Base-by-base conservation (phyloP, 2,329 filamentous ascomycete genomes). In the Keithomyces neogunnii region DNA sequence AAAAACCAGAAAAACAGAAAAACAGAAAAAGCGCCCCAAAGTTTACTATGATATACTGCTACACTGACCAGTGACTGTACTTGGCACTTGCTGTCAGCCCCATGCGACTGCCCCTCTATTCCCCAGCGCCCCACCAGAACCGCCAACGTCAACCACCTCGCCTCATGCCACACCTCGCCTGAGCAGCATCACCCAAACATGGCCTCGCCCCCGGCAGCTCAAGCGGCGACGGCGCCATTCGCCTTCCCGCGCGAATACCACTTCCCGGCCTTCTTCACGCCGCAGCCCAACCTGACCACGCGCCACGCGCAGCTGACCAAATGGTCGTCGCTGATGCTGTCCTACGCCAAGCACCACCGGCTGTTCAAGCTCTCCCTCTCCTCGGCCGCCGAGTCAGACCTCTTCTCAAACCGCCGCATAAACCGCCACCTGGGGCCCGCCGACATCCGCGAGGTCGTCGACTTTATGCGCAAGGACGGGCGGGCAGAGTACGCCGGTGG, bases 241-340 rank as follows among this genome's bases (percentile, higher is more conserved):
- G 51, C 60, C 39, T 85, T 82, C 67, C 82, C 82, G 3, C 76
- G 74, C 59, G 79, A 82, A 66, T 86, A 90, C 77, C 73, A 74
- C 71, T 92, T 89, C 73, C 88, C 88, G 0, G 85, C 88, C 63
- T 91, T 93, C 83, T 93, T 88, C 80, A 90, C 86, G 51, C 82
- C 82, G 50, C 88, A 93, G 69, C 80, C 84, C 36, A 89, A 89
- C 71, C 75, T 82, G 55, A 78, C 80, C 32, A 92, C 87, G 8
- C 84, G 79, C 64, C 81, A 85, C 69, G 82, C 85, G 45, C 89
- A 93, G 64, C 83, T 90, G 55, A 74, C 80, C 53, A 91, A 91
- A 70, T 99, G 93, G 93, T 84, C 86, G n/a, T 69, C 81, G 33
- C 81, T 96, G 13, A 82, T 97, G 63, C 89, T 90, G 55, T 70